Percentiles rank a stretch among this genome's conserved stretches.
Conservation (phyloP, 106 monocot genomes). For the Xerophyta viscosa region DNA sequence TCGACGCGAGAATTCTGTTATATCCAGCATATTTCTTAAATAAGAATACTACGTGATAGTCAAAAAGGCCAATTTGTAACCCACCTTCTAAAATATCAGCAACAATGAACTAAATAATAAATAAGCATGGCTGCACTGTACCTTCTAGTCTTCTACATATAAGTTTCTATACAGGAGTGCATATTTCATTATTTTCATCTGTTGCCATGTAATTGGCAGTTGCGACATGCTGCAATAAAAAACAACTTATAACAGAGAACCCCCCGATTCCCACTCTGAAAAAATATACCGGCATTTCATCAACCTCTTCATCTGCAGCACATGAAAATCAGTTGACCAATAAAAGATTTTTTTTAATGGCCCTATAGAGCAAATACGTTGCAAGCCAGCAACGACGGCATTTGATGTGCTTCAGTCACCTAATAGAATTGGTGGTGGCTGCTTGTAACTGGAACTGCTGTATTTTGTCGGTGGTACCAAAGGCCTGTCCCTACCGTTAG, state of each 20-base stretch:
- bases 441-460: slow-evolving; percentile 41
- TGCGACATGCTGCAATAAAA: slow-evolving; percentile 15
- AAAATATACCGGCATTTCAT: slow-evolving; percentile 3
- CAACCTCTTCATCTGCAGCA: slow-evolving; percentile 5
- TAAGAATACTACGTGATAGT: too few relatives aligned
- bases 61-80: too few relatives aligned
- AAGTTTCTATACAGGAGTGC: slow-evolving; percentile 30
- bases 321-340: not conserved
- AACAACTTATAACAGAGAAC: not conserved
- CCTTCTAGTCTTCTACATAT: slow-evolving; percentile 10
- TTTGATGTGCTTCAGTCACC: slow-evolving; percentile 5
- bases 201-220: slow-evolving; percentile 21
- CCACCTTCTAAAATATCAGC: too few relatives aligned
- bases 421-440: slow-evolving; percentile 36
- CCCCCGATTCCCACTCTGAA: not conserved
- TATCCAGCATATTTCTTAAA: too few relatives aligned
- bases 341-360: not conserved
- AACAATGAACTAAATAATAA: slow-evolving; percentile 4
- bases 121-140: not conserved
- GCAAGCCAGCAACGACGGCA: not conserved
- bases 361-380: not conserved
- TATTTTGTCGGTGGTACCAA: slow-evolving; percentile 16
- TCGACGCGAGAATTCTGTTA: too few relatives aligned
- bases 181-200: slow-evolving; percentile 23
- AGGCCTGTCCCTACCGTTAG: slow-evolving; percentile 37